These are phyloP conservation scores for Tillandsia fasciculata DNA, from an alignment of 176 grass and related monocot genomes.

Conservation along the genomic window DNA sequence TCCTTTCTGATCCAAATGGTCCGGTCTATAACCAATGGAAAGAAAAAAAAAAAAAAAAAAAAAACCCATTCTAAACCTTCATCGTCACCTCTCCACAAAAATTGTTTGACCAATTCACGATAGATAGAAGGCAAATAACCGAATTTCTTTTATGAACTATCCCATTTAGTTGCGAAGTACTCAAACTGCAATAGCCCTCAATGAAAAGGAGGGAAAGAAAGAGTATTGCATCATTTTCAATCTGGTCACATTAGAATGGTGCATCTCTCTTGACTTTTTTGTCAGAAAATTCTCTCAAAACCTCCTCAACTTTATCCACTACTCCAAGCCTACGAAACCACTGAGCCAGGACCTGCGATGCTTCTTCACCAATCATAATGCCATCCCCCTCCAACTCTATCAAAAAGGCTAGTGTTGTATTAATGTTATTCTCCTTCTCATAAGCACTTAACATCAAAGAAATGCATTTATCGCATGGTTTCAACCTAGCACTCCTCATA, in stretches of 20 bases:
- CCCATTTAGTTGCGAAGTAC: too few relatives aligned
- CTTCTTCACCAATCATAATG: slow-evolving; percentile 33
- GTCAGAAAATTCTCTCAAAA: slow-evolving; percentile 32
- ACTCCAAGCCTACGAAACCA: slow-evolving; percentile 65
- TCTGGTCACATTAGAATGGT: slow-evolving; percentile 3
- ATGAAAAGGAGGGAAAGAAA: too few relatives aligned
- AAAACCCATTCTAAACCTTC: too few relatives aligned
- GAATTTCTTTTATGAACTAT: too few relatives aligned
- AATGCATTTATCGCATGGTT: slow-evolving; percentile 52
- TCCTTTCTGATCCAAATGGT: too few relatives aligned
- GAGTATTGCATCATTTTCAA: not conserved
- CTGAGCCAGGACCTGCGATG: slow-evolving; percentile 39
- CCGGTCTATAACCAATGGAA: too few relatives aligned
- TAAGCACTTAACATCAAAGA: slow-evolving; percentile 41
- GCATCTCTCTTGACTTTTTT: slow-evolving; percentile 3
- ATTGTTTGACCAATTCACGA: too few relatives aligned
- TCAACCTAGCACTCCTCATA: slow-evolving; percentile 40
- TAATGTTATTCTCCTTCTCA: slow-evolving; percentile 38
- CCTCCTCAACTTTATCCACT: slow-evolving; percentile 52
- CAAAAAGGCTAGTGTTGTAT: slow-evolving; percentile 60
- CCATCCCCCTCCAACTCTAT: slow-evolving; percentile 61
- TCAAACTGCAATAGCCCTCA: too few relatives aligned
- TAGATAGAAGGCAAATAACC: too few relatives aligned
- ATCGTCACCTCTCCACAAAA: too few relatives aligned
- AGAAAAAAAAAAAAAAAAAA: too few relatives aligned